Evolutionary conservation across 768 basidiomycete genomes (phyloP).

Genomic region (Leucogyrophana mollusca): DNA sequence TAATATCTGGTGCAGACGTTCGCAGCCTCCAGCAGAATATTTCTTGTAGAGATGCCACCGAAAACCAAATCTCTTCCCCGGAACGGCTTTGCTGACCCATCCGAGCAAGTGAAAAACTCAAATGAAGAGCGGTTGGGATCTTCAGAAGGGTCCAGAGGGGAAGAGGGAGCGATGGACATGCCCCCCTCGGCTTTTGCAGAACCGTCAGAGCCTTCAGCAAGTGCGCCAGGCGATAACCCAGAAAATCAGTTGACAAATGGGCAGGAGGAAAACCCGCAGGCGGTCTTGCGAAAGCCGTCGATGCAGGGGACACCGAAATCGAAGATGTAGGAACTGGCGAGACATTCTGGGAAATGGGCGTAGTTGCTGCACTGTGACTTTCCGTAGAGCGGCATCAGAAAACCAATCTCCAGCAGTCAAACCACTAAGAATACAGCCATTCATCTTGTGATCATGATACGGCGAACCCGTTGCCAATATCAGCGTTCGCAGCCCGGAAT

Average conservation of each 20-base stretch:
- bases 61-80: conserved; percentile 3
- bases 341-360: no score
- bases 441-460: no score
- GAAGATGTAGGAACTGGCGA: conserved; percentile 4
- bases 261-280: conserved; percentile 34
- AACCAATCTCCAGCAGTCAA: no score
- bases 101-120: not conserved
- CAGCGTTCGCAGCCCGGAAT: no score
- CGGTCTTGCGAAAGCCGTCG: not conserved
- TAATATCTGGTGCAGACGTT: no score
- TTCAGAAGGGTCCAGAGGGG: not conserved
- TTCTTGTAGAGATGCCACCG: no score
- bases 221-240: conserved; percentile 26
- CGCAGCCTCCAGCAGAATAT: no score
- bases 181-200: conserved; percentile 9
- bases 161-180: not conserved
- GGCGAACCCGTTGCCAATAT: no score
- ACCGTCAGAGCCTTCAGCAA: conserved; percentile 29
- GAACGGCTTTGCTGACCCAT: not conserved
- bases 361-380: no score
- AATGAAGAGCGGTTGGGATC: not conserved
- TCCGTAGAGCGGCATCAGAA: no score
- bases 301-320: not conserved
- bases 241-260: conserved; percentile 17
- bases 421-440: no score